Percentiles rank a stretch among this genome's conserved stretches.
Conservation (phyloP, 2,329 filamentous ascomycete species). For the Immersiporthe knoxdaviesiana region DNA sequence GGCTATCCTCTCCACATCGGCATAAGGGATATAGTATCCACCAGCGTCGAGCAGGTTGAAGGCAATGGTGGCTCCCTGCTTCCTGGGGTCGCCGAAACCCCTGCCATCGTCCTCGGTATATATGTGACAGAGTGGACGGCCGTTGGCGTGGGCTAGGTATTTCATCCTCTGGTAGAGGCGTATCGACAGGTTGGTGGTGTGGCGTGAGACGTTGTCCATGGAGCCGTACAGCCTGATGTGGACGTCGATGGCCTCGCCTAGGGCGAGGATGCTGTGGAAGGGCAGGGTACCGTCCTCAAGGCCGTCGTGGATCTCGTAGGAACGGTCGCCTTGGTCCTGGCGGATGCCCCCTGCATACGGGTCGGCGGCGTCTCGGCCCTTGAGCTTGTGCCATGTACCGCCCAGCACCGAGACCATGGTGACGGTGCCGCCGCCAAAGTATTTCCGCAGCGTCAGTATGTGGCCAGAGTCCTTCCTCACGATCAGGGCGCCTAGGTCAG, state of each 20-base stretch:
- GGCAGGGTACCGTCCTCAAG: conserved; percentile 82
- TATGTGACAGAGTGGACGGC: conserved; percentile 52
- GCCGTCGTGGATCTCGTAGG: conserved; percentile 57
- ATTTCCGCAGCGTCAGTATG: conserved; percentile 58
- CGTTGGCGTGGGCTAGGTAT: conserved; percentile 57
- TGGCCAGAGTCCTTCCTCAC: conserved; percentile 60
- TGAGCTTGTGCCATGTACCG: conserved; percentile 59
- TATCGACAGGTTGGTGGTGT: conserved; percentile 58
- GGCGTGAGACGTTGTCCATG: conserved; percentile 61
- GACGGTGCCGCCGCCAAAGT: conserved; percentile 71
- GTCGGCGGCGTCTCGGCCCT: conserved; percentile 42
- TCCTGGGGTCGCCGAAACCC: conserved; percentile 53
- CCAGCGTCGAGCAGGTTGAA: conserved; percentile 62
- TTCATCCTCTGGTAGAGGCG: conserved; percentile 52
- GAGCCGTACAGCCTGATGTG: conserved; percentile 64
- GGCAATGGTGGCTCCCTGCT: conserved; percentile 64
- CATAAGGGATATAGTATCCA: conserved; percentile 59
- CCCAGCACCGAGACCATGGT: conserved; percentile 59
- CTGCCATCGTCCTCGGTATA: conserved; percentile 53
- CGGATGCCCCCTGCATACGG: background rate
- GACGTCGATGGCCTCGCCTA: conserved; percentile 72
- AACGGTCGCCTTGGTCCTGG: conserved; percentile 30
- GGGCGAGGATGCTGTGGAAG: conserved; percentile 85
- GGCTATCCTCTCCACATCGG: conserved; percentile 61
- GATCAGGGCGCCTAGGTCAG: conserved; percentile 65